A percentile compares a stretch with the other conserved stretches of the same genome.
phyloP scores from a whole-genome alignment of 257 asterid species.

The Linderniella brevidens region DNA sequence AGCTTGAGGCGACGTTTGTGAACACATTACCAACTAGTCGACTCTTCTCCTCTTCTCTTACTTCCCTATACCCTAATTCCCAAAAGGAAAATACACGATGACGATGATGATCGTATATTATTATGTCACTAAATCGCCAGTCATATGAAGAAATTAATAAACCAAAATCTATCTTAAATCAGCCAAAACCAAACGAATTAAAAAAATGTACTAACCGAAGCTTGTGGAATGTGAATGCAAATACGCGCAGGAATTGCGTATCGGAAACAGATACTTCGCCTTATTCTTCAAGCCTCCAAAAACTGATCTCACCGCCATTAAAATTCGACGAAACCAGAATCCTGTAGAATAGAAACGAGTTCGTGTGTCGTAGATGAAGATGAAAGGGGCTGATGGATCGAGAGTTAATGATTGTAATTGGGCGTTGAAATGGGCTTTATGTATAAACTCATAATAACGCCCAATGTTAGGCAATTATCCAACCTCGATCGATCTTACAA shows the following conservation, averaged over 20 bases:
- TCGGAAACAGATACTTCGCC: conserved; percentile 15
- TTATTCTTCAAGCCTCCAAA: conserved; percentile 30
- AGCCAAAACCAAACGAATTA: not conserved
- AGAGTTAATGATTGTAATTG: no score
- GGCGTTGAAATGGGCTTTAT: no score
- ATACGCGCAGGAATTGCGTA: conserved; percentile 20
- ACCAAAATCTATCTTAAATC: not conserved
- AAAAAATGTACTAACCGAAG: conserved; percentile 32
- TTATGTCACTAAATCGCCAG: not conserved
- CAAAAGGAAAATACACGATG: not conserved
- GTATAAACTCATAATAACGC: no score
- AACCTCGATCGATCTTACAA: no score
- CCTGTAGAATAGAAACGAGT: no score
- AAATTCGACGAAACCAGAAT: not conserved
- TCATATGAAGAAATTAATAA: not conserved
- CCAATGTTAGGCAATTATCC: no score
- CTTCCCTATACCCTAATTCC: conserved; percentile 59
- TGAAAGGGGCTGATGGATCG: no score
- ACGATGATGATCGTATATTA: no score
- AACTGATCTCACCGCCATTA: conserved; percentile 52
- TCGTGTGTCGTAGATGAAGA: no score
- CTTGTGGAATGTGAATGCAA: conserved; percentile 84
- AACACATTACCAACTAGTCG: conserved; percentile 73
- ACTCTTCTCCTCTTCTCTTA: conserved; percentile 76
- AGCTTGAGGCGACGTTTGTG: conserved; percentile 70